phyloP scores from a whole-genome alignment of 495 filamentous ascomycete genomes.

The Aspergillus homomorphus region DNA sequence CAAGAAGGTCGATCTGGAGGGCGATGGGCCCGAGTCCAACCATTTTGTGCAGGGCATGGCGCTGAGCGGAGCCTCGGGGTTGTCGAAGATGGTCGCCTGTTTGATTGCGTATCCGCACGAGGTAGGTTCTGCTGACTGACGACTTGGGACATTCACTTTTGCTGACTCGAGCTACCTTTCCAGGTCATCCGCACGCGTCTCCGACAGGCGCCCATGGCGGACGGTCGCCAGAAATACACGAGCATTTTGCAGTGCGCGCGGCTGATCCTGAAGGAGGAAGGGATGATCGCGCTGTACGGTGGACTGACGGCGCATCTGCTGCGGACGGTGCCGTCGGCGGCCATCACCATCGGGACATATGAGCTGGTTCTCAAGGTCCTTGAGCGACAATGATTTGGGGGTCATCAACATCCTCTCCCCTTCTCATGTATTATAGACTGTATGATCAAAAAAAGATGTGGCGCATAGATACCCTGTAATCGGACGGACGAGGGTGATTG shows the following conservation, averaged over 20 bases:
- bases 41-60: constrained; percentile 33
- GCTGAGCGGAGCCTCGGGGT: constrained; percentile 69
- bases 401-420: not conserved
- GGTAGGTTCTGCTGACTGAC: constrained; percentile 12
- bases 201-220: constrained; percentile 71
- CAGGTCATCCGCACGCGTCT: constrained; percentile 65
- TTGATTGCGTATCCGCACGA: constrained; percentile 82
- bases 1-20: constrained; percentile 46
- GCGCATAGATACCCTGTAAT: constrained; percentile 12
- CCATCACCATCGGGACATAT: constrained; percentile 91
- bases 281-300: constrained; percentile 76
- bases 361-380: constrained; percentile 68
- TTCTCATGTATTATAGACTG: constrained; percentile 15
- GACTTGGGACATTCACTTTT: too few relatives aligned
- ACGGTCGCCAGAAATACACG: constrained; percentile 75
- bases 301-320: constrained; percentile 84
- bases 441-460: constrained; percentile 6
- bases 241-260: constrained; percentile 79
- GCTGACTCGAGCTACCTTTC: too few relatives aligned
- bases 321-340: constrained; percentile 81
- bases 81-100: constrained; percentile 77
- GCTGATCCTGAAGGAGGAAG: constrained; percentile 79
- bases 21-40: constrained; percentile 23
- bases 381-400: not conserved
- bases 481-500: not conserved